Conservation (phyloP, 768 basidiomycete species). For the Cyathus striatus region DNA sequence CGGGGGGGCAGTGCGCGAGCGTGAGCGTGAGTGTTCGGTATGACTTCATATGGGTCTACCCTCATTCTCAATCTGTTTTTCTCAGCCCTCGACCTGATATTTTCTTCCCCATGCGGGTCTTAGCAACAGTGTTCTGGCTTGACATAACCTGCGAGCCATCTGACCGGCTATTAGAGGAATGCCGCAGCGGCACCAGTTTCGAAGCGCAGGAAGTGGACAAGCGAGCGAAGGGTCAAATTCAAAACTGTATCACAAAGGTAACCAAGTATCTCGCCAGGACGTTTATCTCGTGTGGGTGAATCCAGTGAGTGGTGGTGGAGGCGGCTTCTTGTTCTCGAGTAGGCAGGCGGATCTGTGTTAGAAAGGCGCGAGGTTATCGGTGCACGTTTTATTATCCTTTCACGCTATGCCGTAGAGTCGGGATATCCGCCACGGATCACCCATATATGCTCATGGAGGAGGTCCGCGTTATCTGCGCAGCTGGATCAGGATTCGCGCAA, state of each 20-base stretch:
- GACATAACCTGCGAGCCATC: background rate
- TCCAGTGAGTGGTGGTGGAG: background rate
- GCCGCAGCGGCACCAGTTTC: conserved; percentile 2
- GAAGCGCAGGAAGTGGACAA: background rate
- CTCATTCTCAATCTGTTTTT: background rate
- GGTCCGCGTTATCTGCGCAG: background rate
- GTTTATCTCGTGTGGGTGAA: no score
- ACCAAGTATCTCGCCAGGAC: background rate
- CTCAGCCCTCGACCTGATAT: background rate
- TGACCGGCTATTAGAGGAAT: conserved; percentile 3
- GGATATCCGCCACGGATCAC: conserved; percentile 1
- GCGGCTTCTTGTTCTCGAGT: background rate
- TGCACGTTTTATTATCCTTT: conserved; percentile 1
- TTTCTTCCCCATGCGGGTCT: background rate
- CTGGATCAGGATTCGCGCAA: background rate
- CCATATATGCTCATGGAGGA: background rate
- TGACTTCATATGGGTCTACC: background rate
- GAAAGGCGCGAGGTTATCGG: conserved; percentile 3
- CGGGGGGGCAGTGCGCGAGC: no score
- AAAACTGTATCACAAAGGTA: background rate
- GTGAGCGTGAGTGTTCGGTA: no score
- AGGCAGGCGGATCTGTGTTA: conserved; percentile 4
- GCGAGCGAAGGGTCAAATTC: background rate
- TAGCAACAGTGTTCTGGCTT: background rate
- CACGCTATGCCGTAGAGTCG: background rate